Conservation (phyloP, 768 basidiomycete genomes). For the Neoboletus magnificus region DNA sequence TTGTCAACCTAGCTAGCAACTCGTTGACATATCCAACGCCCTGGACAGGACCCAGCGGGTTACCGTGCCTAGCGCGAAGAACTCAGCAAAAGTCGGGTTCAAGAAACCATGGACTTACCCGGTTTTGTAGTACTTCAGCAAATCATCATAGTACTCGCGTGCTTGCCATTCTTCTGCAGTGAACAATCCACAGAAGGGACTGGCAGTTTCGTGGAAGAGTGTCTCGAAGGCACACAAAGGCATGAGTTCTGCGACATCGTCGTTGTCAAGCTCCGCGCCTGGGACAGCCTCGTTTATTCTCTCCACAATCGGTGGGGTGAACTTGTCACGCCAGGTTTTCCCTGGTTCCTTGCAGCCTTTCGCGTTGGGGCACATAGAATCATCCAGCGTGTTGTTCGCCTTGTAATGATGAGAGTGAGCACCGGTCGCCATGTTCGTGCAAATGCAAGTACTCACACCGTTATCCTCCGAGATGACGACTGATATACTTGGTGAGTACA, state of each 20-base stretch:
- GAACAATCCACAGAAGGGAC: conserved; percentile 77
- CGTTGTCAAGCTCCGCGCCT: conserved; percentile 53
- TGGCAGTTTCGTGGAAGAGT: conserved; percentile 45
- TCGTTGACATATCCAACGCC: conserved; percentile 88
- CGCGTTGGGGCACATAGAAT: conserved; percentile 60
- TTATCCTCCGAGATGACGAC: conserved; percentile 48
- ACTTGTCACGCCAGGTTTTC: conserved; percentile 53
- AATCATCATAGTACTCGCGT: conserved; percentile 68
- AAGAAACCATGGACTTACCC: conserved; percentile 35
- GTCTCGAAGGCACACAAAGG: conserved; percentile 80
- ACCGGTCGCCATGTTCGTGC: not conserved
- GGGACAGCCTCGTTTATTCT: conserved; percentile 61
- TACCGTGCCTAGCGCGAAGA: conserved; percentile 53
- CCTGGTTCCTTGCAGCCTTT: conserved; percentile 43
- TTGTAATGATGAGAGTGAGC: conserved; percentile 17
- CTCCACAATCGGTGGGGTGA: conserved; percentile 50
- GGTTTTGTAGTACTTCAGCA: conserved; percentile 76
- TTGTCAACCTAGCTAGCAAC: conserved; percentile 73
- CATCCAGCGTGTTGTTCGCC: conserved; percentile 68
- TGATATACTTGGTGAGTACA: conserved; percentile 46
- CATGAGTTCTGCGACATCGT: conserved; percentile 59
- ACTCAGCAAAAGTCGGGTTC: not conserved
- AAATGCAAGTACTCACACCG: conserved; percentile 37
- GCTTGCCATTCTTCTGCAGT: conserved; percentile 54
- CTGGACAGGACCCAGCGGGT: conserved; percentile 65